Evolutionary conservation across 2,329 filamentous ascomycete genomes (phyloP), one percentile per base, ranked within the genome.

Genomic region (Cercospora janseana): DNA sequence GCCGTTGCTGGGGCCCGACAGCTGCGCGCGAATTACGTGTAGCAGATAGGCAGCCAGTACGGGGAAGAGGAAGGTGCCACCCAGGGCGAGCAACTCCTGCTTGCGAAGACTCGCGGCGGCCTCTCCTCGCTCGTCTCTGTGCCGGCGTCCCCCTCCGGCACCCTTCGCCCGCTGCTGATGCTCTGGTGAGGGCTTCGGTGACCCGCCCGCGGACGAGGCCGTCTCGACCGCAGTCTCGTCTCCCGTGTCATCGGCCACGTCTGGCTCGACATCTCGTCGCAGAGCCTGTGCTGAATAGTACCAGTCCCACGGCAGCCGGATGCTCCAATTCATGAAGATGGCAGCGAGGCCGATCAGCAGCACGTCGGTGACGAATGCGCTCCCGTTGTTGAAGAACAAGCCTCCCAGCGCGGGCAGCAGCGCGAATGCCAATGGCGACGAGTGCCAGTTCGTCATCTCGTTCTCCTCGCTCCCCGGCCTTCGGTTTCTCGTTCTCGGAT

Each of bases 261-360:
- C 51, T 16, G 51, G 51, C 27, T 55, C 57, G 9, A 56, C 51
- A n/a, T 62, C 56, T 23, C 51, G 45, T 18, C 60, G 52, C 32
- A 62, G 42, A 23, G 61, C 65, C 59, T 77, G 75, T 3, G 76
- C 74, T 8, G 74, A 70, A 50, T 73, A 71, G 54, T 79, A 79
- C 76, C 77, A 79, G 47, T 78, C 72, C 91, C 92, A 97, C 60
- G 92, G 92, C 59, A 93, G 76, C 49, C 88, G 85, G 34, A 96
- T 86, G 41, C 88, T 91, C 88, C 90, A 96, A 66, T 95, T 91
- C 55, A 97, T 75, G 63, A 96, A 94, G 35, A 96, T 79, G 4
- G 86, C 88, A 2, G 88, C 87, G 54, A 97, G 70, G 2, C 80
- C 82, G 24, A 97, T 72, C 26, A 97, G 75, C 61, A 93, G 85